phyloP scores from a whole-genome alignment of 371 early-diverging fungal species.

The Gilbertella persicaria region DNA sequence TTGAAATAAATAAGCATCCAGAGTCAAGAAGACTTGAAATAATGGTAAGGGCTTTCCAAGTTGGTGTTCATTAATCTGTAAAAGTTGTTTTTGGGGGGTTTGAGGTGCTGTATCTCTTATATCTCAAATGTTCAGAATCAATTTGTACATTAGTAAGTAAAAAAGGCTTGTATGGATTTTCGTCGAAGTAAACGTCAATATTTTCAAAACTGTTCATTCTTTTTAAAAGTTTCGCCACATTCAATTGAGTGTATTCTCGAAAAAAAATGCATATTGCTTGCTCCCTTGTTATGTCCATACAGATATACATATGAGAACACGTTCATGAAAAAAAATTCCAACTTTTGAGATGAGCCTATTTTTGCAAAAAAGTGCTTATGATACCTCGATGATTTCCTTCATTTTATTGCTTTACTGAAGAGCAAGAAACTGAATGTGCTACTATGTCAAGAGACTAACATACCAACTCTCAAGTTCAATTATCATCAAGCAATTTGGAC shows the following conservation, averaged over 20 bases:
- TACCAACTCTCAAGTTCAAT: no score
- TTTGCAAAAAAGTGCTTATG: no score
- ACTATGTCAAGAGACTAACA: no score
- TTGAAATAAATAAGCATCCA: background rate
- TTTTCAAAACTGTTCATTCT: conserved; percentile 15
- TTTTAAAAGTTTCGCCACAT: conserved; percentile 9
- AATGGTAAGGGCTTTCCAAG: background rate
- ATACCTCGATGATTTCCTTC: no score
- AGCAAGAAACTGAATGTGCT: no score
- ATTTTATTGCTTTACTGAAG: no score
- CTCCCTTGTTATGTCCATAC: conserved; percentile 4
- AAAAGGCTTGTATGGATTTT: conserved; percentile 16
- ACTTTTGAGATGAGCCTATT: no score
- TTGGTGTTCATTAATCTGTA: conserved; percentile 4
- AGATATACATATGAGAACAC: no score
- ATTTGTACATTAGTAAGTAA: conserved; percentile 23
- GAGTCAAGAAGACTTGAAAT: no score
- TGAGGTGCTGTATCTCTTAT: conserved; percentile 20
- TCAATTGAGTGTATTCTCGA: conserved; percentile 7
- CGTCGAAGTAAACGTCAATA: conserved; percentile 19
- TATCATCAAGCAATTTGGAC: no score
- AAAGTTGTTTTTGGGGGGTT: conserved; percentile 3
- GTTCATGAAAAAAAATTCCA: no score
- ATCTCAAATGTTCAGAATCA: conserved; percentile 16
- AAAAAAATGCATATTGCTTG: conserved; percentile 8